phyloP scores from a whole-genome alignment of 192 early-diverging fungal genomes.

The Anaeromyces robustus region DNA sequence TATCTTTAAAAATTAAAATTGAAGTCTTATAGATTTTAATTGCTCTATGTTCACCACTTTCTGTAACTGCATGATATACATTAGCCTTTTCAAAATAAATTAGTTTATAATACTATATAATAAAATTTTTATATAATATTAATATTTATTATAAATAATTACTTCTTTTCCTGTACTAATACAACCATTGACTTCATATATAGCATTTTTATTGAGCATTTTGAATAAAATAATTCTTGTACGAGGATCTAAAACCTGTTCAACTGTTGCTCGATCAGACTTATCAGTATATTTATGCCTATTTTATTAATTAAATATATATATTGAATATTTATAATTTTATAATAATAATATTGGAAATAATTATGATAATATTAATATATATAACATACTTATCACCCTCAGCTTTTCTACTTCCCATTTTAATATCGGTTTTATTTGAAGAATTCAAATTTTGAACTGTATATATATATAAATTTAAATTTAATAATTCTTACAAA shows the following conservation, averaged over 20 bases:
- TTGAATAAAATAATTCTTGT: slow-evolving; percentile 96
- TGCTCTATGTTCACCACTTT: slow-evolving; percentile 62
- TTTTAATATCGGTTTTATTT: slow-evolving; percentile 32
- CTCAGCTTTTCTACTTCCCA: slow-evolving; percentile 41
- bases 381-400: slow-evolving; percentile 49
- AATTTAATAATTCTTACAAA: too few species aligned
- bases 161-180: slow-evolving; percentile 93
- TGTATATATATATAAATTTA: too few species aligned
- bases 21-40: slow-evolving; percentile 98
- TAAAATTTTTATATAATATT: too few species aligned
- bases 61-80: slow-evolving; percentile 89
- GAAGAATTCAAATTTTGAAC: slow-evolving; percentile 17
- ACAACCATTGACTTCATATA: slow-evolving; percentile 92
- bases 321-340: too few species aligned
- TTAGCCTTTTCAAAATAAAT: slow-evolving; percentile 48
- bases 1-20: slow-evolving; percentile 94
- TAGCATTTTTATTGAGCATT: slow-evolving; percentile 72
- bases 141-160: not conserved
- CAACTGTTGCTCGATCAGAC: slow-evolving; percentile 85
- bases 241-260: slow-evolving; percentile 94
- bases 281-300: slow-evolving; percentile 58
- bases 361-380: not conserved
- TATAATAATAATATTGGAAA: too few species aligned
- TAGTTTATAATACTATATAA: too few species aligned
- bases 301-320: not conserved